Evolutionary conservation across 2,329 filamentous ascomycete species (phyloP).

Genomic region (Fusarium graminum): DNA sequence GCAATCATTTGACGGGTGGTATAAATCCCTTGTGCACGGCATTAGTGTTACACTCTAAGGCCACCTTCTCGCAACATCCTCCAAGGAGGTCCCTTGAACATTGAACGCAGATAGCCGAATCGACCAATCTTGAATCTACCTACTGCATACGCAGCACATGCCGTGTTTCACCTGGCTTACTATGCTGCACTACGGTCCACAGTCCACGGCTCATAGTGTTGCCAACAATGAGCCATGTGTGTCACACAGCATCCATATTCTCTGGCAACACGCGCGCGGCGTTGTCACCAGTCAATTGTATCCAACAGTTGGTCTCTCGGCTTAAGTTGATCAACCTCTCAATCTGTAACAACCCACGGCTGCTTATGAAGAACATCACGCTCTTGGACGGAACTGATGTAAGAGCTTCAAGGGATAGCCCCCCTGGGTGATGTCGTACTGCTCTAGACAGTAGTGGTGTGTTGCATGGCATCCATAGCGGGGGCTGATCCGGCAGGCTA

Average conservation of each 20-base stretch:
- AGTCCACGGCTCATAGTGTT: neutral
- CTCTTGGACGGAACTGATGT: slow-evolving; percentile 6
- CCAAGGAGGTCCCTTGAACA: slow-evolving; percentile 11
- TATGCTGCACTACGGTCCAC: slow-evolving; percentile 1
- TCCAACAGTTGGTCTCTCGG: slow-evolving; percentile 12
- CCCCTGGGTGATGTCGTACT: slow-evolving; percentile 16
- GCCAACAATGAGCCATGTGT: slow-evolving; percentile 18
- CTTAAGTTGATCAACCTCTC: slow-evolving; percentile 7
- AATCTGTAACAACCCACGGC: slow-evolving; percentile 23
- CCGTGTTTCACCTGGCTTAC: slow-evolving; percentile 24
- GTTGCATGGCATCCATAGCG: slow-evolving; percentile 13
- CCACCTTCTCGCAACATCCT: slow-evolving; percentile 5
- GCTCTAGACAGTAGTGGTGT: slow-evolving; percentile 6
- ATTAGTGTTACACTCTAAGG: slow-evolving; percentile 1
- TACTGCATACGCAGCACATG: neutral
- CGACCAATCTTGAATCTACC: slow-evolving; percentile 21
- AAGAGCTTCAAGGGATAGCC: slow-evolving; percentile 6
- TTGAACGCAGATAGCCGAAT: slow-evolving; percentile 32
- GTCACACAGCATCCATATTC: slow-evolving; percentile 23
- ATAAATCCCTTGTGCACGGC: slow-evolving; percentile 13
- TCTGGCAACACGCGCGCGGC: slow-evolving; percentile 26
- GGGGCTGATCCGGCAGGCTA: slow-evolving; percentile 34
- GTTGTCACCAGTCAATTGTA: slow-evolving; percentile 29
- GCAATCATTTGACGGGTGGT: slow-evolving; percentile 5
- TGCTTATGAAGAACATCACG: slow-evolving; percentile 13